These are phyloP conservation scores for Crataegus laevigata DNA, from an alignment of 306 rosid species.

Conservation along the genomic window DNA sequence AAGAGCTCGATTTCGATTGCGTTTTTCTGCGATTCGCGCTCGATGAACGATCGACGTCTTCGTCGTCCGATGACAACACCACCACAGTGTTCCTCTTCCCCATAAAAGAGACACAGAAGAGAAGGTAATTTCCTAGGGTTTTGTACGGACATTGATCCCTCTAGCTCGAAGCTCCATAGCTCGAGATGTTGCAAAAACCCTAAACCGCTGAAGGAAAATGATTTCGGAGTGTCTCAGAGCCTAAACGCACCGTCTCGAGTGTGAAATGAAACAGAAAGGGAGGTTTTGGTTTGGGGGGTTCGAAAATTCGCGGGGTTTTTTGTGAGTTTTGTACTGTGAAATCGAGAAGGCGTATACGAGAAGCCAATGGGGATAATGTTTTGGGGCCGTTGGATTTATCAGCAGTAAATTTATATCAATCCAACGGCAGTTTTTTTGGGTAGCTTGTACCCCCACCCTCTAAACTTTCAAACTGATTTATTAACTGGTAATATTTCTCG, in stretches of 20 bases:
- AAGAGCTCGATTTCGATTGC: constrained; percentile 32
- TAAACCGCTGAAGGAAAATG: background rate
- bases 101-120: constrained; percentile 20
- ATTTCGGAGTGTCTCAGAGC: background rate
- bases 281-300: constrained; percentile 15
- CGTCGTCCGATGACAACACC: constrained; percentile 67
- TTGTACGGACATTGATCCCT: background rate
- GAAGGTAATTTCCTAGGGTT: background rate
- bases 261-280: background rate
- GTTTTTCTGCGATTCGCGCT: constrained; percentile 21
- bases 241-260: background rate
- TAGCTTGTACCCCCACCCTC: too few relatives aligned
- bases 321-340: background rate
- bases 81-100: constrained; percentile 50
- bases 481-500: too few relatives aligned
- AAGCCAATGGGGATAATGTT: background rate
- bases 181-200: background rate
- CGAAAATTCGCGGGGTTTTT: constrained; percentile 24
- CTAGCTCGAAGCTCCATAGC: background rate
- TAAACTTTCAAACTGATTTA: too few relatives aligned
- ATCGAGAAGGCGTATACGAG: background rate
- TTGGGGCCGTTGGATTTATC: background rate
- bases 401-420: background rate
- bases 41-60: constrained; percentile 30
- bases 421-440: too few relatives aligned